Evolutionary conservation across 2,329 filamentous ascomycete genomes (phyloP).

Genomic region (Aspergillus phoenicis): DNA sequence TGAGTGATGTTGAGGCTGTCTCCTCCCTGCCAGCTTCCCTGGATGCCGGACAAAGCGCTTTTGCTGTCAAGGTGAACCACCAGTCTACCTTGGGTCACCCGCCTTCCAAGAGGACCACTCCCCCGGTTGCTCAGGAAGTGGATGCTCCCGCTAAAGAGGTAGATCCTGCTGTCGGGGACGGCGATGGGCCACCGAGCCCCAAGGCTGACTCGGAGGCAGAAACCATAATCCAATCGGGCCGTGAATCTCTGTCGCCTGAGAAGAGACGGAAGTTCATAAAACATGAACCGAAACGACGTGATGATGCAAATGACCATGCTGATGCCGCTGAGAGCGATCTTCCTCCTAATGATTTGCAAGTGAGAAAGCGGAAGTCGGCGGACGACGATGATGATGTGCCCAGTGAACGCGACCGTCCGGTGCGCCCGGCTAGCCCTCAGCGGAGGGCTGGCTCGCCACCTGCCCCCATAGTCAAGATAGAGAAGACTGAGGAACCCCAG

Average conservation of each 20-base stretch:
- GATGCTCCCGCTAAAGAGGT: slow-evolving; percentile 30
- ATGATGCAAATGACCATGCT: slow-evolving; percentile 27
- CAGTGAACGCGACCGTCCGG: slow-evolving; percentile 25
- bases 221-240: slow-evolving; percentile 52
- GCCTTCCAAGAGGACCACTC: slow-evolving; percentile 26
- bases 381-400: slow-evolving; percentile 27
- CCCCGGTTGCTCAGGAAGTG: slow-evolving; percentile 23
- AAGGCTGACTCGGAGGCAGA: slow-evolving; percentile 53
- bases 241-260: slow-evolving; percentile 49
- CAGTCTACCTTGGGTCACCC: slow-evolving; percentile 27
- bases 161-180: slow-evolving; percentile 31
- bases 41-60: slow-evolving; percentile 36
- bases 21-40: slow-evolving; percentile 42
- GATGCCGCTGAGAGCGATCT: slow-evolving; percentile 25
- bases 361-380: slow-evolving; percentile 35
- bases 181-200: slow-evolving; percentile 41
- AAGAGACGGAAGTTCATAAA: slow-evolving; percentile 48
- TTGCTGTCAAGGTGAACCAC: slow-evolving; percentile 37
- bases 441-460: slow-evolving; percentile 31
- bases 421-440: slow-evolving; percentile 29
- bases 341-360: slow-evolving; percentile 26
- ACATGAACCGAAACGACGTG: slow-evolving; percentile 39
- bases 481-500: slow-evolving; percentile 37
- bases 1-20: slow-evolving; percentile 51
- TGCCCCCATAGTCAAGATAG: slow-evolving; percentile 38